Conservation (phyloP, 2,329 filamentous ascomycete genomes). For the Monosporascus sp. region DNA sequence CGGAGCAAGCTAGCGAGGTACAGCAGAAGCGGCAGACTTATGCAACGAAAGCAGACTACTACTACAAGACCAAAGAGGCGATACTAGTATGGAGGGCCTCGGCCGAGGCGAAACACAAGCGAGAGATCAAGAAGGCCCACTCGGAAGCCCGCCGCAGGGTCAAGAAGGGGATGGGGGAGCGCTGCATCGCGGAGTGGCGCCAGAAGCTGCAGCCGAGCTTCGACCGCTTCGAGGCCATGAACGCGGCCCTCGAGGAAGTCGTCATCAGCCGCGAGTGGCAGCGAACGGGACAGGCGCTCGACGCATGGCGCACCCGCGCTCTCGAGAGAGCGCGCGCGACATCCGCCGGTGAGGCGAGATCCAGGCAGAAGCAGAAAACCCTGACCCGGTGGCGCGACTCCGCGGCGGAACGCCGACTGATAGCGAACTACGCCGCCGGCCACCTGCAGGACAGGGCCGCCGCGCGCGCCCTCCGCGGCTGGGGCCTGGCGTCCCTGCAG, state of each 20-base stretch:
- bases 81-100: slow-evolving; percentile 18
- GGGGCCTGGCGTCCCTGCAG: slow-evolving; percentile 26
- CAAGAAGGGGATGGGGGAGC: slow-evolving; percentile 27
- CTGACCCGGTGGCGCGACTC: slow-evolving; percentile 21
- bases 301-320: slow-evolving; percentile 21
- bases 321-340: slow-evolving; percentile 15
- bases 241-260: slow-evolving; percentile 17
- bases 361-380: slow-evolving; percentile 16
- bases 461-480: slow-evolving; percentile 21
- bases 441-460: slow-evolving; percentile 18
- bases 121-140: slow-evolving; percentile 25
- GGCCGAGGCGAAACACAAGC: slow-evolving; percentile 24
- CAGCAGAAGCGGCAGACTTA: slow-evolving; percentile 20
- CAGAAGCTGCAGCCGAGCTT: slow-evolving; percentile 19
- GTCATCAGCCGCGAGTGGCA: slow-evolving; percentile 17
- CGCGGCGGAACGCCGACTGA: slow-evolving; percentile 10
- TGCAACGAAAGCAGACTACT: slow-evolving; percentile 23
- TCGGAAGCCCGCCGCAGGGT: slow-evolving; percentile 27
- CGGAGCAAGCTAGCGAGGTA: slow-evolving; percentile 10
- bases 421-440: slow-evolving; percentile 16
- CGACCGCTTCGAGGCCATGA: slow-evolving; percentile 20
- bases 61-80: slow-evolving; percentile 20
- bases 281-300: slow-evolving; percentile 14
- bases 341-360: slow-evolving; percentile 9
- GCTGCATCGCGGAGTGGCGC: slow-evolving; percentile 24